Base-by-base conservation (phyloP, 169 alveolate species). In the Cryptosporidium parvum region DNA sequence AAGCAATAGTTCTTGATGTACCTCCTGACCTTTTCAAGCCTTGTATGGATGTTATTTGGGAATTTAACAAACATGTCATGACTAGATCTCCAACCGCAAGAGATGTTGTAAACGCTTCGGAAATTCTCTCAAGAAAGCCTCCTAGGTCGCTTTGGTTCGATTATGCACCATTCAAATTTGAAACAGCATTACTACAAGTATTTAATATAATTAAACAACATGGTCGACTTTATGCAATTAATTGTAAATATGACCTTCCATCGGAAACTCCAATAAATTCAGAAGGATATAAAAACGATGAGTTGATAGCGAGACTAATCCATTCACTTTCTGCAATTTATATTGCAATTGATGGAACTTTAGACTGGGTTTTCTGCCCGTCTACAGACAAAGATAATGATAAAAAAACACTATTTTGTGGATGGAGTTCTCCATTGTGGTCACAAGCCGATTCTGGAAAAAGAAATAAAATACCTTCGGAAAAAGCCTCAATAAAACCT, bases 311-410 rank as follows among this genome's bases (percentile, higher is more conserved):
- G 33, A 58, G 89, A n/a, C n/a, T 80, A 31, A 80, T 80, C 18
- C 51, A 80, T 21, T 61, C 80, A 21, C 33, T 80, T n/a, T 80
- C 89, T 18, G 73, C 89, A 4, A 80, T 80, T 62, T 67, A 80
- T 62, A 62, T 80, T 39, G 75, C 80, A 44, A 80, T 80, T 35
- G 89, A 80, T 42, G 89, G 89, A n/a, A 80, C 89, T 37, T 44
- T 80, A 14, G 75, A 62, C 26, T 80, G 89, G 89, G 75, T 80
- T 6, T 80, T 62, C 62, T 59, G 69, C 56, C 89, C 89, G 6
- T 33, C 73, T 29, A 44, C 67, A 23, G 75, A 80, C 6, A 67
- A 51, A 18, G 89, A 65, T 18, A 23, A 37, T 35, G 59, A 80
- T 35, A 80, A 80, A 21, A 59, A 65, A 48, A 65, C 75, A 12